These are phyloP conservation scores for Spencermartinsiella ligniputridi DNA, from an alignment of 1,139 yeast species.

Conservation along the genomic window DNA sequence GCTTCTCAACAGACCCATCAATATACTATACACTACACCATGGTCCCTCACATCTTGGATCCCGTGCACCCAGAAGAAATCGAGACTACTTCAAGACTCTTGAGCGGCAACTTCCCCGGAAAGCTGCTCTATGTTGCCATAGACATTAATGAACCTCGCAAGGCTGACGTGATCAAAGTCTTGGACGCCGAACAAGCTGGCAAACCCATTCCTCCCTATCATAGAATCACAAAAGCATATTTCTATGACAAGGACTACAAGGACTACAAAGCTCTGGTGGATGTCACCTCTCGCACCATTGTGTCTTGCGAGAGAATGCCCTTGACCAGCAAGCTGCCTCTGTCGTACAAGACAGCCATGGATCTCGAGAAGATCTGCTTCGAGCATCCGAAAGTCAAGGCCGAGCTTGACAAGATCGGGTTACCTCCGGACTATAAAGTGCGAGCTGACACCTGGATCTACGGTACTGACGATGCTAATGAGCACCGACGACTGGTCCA, in stretches of 20 bases:
- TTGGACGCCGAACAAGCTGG: constrained; percentile 59
- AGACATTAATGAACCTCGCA: constrained; percentile 60
- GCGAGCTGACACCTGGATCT: constrained; percentile 66
- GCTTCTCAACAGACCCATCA: not conserved
- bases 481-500: constrained; percentile 49
- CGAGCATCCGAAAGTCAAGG: constrained; percentile 54
- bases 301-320: constrained; percentile 53
- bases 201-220: constrained; percentile 41
- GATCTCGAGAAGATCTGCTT: constrained; percentile 50
- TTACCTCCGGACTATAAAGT: constrained; percentile 41
- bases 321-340: not conserved
- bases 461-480: constrained; percentile 55
- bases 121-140: constrained; percentile 12
- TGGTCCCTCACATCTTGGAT: constrained; percentile 4
- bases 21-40: not conserved
- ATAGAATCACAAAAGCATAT: constrained; percentile 59
- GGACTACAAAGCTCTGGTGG: constrained; percentile 60
- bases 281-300: constrained; percentile 51
- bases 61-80: constrained; percentile 14
- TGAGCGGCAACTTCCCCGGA: constrained; percentile 6
- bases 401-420: constrained; percentile 43
- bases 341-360: constrained; percentile 15
- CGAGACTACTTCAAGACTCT: constrained; percentile 6
- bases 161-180: constrained; percentile 59
- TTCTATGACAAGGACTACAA: constrained; percentile 40